Evolutionary conservation across 371 early-diverging fungal genomes (phyloP).

Genomic region (Massospora cicadina): DNA sequence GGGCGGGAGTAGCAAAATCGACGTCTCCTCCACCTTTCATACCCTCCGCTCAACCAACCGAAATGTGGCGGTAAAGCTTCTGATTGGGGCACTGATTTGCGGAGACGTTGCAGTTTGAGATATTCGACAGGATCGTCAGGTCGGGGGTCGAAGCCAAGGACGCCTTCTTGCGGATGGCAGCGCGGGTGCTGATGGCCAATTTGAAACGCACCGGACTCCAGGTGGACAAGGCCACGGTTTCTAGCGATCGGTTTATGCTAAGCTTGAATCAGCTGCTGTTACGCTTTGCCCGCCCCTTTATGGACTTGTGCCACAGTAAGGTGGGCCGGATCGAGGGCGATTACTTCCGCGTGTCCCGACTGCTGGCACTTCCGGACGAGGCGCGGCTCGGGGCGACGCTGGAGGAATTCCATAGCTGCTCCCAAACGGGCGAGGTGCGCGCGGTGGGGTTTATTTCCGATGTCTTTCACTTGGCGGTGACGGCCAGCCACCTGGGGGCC

Average conservation of each 20-base stretch:
- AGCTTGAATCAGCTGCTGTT: constrained; percentile 50
- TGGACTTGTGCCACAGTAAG: constrained; percentile 49
- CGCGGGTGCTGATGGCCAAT: constrained; percentile 41
- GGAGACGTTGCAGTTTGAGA: constrained; percentile 37
- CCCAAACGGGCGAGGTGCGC: constrained; percentile 12
- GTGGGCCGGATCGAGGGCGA: constrained; percentile 49
- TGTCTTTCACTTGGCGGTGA: constrained; percentile 60
- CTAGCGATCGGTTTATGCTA: constrained; percentile 75
- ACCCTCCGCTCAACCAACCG: constrained; percentile 48
- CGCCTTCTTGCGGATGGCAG: constrained; percentile 37
- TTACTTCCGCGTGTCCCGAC: constrained; percentile 32
- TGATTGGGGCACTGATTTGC: neutral
- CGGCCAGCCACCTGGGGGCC: constrained; percentile 62
- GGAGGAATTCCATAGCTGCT: constrained; percentile 42
- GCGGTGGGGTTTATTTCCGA: constrained; percentile 72
- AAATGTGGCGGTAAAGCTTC: constrained; percentile 28
- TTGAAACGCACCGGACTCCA: constrained; percentile 67
- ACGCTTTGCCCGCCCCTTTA: constrained; percentile 62
- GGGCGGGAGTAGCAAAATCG: constrained; percentile 24
- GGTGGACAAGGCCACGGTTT: constrained; percentile 39
- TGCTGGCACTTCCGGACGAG: constrained; percentile 41
- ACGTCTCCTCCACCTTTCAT: constrained; percentile 35
- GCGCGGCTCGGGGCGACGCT: constrained; percentile 67
- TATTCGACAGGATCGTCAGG: constrained; percentile 55
- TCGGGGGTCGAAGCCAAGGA: constrained; percentile 36